Percentiles rank a stretch among this genome's conserved stretches.
Evolutionary conservation across 768 basidiomycete species (phyloP).

Genomic region (Podaxis pistillaris): DNA sequence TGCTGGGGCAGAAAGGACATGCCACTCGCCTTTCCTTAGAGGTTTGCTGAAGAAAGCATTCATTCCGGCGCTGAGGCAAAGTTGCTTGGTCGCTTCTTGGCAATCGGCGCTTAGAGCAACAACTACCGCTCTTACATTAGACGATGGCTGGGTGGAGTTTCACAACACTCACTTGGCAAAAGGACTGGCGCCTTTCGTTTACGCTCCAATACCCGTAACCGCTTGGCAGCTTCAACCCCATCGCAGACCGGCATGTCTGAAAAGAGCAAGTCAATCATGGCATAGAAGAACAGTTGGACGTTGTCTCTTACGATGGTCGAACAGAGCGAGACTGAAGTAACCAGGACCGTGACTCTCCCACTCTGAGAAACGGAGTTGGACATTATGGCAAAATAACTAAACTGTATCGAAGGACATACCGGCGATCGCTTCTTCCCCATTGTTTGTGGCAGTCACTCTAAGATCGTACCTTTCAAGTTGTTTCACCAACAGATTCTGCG

Average conservation of each 20-base stretch:
- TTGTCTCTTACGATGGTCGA: slow-evolving; percentile 64
- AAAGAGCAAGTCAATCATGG: not conserved
- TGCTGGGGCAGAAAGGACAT: too few species aligned
- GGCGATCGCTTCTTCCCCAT: slow-evolving; percentile 65
- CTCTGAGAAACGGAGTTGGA: slow-evolving; percentile 34
- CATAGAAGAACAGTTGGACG: not conserved
- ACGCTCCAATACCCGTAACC: slow-evolving; percentile 55
- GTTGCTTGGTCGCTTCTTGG: slow-evolving; percentile 72
- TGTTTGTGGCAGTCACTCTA: slow-evolving; percentile 58
- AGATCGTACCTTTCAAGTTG: slow-evolving; percentile 63
- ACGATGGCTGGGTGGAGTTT: not conserved
- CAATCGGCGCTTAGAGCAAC: slow-evolving; percentile 75
- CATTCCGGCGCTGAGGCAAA: slow-evolving; percentile 80
- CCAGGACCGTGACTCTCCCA: slow-evolving; percentile 71
- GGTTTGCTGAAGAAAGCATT: slow-evolving; percentile 77
- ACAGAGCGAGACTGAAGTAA: slow-evolving; percentile 66
- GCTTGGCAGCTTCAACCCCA: slow-evolving; percentile 72
- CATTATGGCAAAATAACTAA: not conserved
- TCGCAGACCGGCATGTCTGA: slow-evolving; percentile 79
- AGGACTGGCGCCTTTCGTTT: slow-evolving; percentile 48
- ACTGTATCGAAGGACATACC: slow-evolving; percentile 30
- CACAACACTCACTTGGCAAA: slow-evolving; percentile 50
- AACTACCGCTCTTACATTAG: slow-evolving; percentile 35
- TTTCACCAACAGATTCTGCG: slow-evolving; percentile 64
- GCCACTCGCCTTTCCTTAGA: slow-evolving; percentile 49